phyloP scores from a whole-genome alignment of 345 rosid species.

The Jatropha curcas region DNA sequence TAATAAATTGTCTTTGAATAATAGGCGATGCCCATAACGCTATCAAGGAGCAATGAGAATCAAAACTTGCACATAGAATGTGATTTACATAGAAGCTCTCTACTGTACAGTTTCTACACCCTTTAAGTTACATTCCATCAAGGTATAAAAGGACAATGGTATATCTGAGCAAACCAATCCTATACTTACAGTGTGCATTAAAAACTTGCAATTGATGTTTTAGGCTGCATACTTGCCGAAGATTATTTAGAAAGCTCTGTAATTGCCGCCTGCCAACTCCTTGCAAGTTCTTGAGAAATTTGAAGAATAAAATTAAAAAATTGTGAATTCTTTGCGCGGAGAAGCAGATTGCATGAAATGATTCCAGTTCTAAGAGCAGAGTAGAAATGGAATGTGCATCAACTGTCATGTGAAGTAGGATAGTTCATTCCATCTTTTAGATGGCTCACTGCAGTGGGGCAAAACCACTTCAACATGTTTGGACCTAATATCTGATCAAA shows the following conservation, averaged over 20 bases:
- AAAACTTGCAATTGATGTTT: not conserved
- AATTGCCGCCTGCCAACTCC: not conserved
- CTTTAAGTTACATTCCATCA: conserved; percentile 6
- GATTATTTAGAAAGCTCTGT: not conserved
- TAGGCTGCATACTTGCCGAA: not conserved
- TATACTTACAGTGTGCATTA: not conserved
- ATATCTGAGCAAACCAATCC: not conserved
- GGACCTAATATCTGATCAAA: conserved; percentile 71
- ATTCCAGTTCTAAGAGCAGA: not conserved
- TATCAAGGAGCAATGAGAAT: not conserved
- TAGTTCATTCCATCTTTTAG: conserved; percentile 65
- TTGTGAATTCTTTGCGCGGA: not conserved
- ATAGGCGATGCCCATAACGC: no score
- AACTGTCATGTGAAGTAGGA: conserved; percentile 49
- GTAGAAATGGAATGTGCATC: conserved; percentile 1
- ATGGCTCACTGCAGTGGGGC: conserved; percentile 62
- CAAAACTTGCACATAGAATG: not conserved
- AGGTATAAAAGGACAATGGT: not conserved
- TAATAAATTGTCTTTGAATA: not conserved
- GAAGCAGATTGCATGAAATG: not conserved
- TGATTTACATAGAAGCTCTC: not conserved
- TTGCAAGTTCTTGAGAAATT: not conserved
- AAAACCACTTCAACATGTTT: conserved; percentile 73
- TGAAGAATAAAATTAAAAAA: not conserved
- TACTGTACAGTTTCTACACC: conserved; percentile 1